Percentiles rank a stretch among this genome's conserved stretches.
These are phyloP conservation scores for Fomitopsis pulvina DNA, from an alignment of 768 basidiomycete species.

Conservation along the genomic window DNA sequence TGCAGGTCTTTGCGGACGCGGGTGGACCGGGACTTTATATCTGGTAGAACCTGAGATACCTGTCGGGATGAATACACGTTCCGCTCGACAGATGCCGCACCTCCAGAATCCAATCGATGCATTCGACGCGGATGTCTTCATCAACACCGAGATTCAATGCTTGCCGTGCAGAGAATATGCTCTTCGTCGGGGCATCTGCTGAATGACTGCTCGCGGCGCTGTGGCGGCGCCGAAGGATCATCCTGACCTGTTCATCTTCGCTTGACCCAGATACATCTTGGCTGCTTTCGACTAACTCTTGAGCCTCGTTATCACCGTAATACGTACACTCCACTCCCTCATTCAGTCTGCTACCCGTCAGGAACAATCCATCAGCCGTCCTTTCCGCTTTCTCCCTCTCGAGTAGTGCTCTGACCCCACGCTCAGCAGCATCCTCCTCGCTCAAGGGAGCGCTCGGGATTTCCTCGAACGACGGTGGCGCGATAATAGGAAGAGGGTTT, in stretches of 20 bases:
- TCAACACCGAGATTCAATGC: conserved; percentile 25
- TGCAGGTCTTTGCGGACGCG: conserved; percentile 29
- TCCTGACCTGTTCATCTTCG: conserved; percentile 13
- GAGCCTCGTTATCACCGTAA: neutral
- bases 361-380: conserved; percentile 26
- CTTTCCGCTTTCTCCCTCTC: conserved; percentile 34
- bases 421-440: conserved; percentile 37
- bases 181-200: neutral
- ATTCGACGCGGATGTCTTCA: conserved; percentile 25
- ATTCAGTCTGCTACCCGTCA: conserved; percentile 4
- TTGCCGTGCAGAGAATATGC: neutral
- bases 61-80: too few species aligned
- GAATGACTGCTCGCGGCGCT: neutral
- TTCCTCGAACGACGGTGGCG: conserved; percentile 38
- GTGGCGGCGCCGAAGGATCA: conserved; percentile 8
- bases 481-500: conserved; percentile 41
- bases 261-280: neutral
- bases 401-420: conserved; percentile 34
- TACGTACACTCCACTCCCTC: conserved; percentile 5
- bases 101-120: conserved; percentile 41
- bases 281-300: neutral
- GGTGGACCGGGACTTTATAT: conserved; percentile 6
- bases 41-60: conserved; percentile 14
- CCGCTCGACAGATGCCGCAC: conserved; percentile 21
- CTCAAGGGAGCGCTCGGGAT: conserved; percentile 27